Evolutionary conservation across 192 early-diverging fungal genomes (phyloP).

Genomic region (Obelidium mucronatum): DNA sequence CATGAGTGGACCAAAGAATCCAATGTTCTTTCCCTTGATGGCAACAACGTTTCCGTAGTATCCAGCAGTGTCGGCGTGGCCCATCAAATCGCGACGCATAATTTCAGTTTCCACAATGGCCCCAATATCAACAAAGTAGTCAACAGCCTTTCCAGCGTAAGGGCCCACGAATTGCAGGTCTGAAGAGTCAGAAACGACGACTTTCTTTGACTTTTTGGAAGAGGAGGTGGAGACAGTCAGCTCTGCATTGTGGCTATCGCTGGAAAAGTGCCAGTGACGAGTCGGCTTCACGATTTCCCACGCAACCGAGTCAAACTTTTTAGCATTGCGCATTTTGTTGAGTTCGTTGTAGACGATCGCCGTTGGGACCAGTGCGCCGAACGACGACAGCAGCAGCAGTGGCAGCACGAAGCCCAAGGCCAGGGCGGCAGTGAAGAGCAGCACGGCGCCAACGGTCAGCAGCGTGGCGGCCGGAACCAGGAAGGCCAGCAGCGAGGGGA

Average conservation of each 20-base stretch:
- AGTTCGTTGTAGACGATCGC: constrained; percentile 18
- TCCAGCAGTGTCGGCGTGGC: constrained; percentile 14
- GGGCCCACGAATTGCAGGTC: neutral
- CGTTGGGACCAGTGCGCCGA: neutral
- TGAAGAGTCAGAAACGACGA: neutral
- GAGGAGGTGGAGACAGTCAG: neutral
- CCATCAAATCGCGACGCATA: constrained; percentile 33
- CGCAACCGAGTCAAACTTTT: constrained; percentile 18
- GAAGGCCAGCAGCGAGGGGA: constrained; percentile 20
- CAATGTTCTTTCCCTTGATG: constrained; percentile 21
- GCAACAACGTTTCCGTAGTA: constrained; percentile 5
- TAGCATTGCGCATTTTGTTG: constrained; percentile 20
- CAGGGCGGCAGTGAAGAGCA: constrained; percentile 9
- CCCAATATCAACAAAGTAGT: constrained; percentile 29
- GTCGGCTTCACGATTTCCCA: constrained; percentile 18
- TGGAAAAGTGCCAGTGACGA: constrained; percentile 4
- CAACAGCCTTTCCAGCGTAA: neutral
- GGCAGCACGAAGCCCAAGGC: constrained; percentile 17
- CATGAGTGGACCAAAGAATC: constrained; percentile 17
- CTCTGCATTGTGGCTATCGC: neutral
- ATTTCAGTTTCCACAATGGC: constrained; percentile 31
- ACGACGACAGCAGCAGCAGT: neutral
- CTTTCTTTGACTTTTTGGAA: neutral
- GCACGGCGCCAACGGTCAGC: neutral
- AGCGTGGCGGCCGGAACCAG: constrained; percentile 20